These are phyloP conservation scores for Pseudogymnoascus sp. DNA, from an alignment of 2,329 filamentous ascomycete species.

Conservation along the genomic window DNA sequence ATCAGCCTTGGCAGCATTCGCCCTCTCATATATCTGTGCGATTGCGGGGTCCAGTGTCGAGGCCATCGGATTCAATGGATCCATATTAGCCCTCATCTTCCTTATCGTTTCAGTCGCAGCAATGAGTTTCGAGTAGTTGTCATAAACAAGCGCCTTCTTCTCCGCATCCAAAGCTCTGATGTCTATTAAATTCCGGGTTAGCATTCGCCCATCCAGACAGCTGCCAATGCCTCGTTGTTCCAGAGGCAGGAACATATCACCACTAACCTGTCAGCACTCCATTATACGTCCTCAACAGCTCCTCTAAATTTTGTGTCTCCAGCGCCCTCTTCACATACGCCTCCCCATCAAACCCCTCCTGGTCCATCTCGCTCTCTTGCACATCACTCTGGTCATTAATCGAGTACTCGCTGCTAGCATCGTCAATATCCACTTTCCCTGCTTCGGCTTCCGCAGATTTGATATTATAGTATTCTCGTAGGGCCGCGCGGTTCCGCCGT, in stretches of 20 bases:
- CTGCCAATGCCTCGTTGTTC: background rate
- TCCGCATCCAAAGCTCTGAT: slow-evolving; percentile 88
- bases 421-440: slow-evolving; percentile 26
- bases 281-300: slow-evolving; percentile 63
- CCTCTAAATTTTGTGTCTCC: slow-evolving; percentile 56
- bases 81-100: slow-evolving; percentile 79
- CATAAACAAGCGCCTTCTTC: slow-evolving; percentile 93
- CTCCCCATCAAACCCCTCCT: slow-evolving; percentile 63
- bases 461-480: slow-evolving; percentile 93
- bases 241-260: background rate
- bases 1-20: slow-evolving; percentile 22
- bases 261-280: slow-evolving; percentile 54
- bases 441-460: slow-evolving; percentile 34
- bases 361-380: slow-evolving; percentile 65
- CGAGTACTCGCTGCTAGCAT: slow-evolving; percentile 26
- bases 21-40: slow-evolving; percentile 57
- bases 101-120: slow-evolving; percentile 94
- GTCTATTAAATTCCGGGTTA: slow-evolving; percentile 40
- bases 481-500: slow-evolving; percentile 64
- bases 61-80: slow-evolving; percentile 66
- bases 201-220: background rate
- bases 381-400: slow-evolving; percentile 45
- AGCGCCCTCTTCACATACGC: slow-evolving; percentile 58
- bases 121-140: slow-evolving; percentile 97
- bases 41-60: slow-evolving; percentile 68